Conservation (phyloP, 805 yeast genomes). For the Myxozyma udenii region DNA sequence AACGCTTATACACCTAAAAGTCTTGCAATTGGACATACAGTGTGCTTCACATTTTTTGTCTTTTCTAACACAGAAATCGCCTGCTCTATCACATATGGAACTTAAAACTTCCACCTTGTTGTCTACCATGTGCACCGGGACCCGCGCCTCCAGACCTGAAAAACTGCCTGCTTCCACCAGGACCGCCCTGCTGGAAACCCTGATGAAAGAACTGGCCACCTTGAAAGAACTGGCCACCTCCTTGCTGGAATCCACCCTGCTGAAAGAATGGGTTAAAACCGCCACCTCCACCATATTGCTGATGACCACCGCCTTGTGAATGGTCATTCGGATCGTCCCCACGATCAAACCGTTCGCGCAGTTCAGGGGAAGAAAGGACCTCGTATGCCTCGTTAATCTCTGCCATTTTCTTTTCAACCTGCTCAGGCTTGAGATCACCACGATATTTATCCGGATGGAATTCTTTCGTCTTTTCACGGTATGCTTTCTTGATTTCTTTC, state of each 20-base stretch:
- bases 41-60: too few species aligned
- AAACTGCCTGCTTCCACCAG: too few species aligned
- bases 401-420: constrained; percentile 81
- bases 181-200: constrained; percentile 8
- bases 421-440: constrained; percentile 61
- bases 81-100: too few species aligned
- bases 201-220: constrained; percentile 18
- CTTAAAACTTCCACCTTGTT: constrained; percentile 7
- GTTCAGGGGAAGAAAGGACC: constrained; percentile 64
- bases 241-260: constrained; percentile 5
- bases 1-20: too few species aligned
- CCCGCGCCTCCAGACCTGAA: background rate
- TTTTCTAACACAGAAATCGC: too few species aligned
- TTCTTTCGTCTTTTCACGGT: constrained; percentile 70
- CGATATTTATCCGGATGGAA: constrained; percentile 92
- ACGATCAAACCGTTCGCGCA: constrained; percentile 62
- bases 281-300: constrained; percentile 6
- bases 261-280: constrained; percentile 16
- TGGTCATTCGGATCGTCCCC: constrained; percentile 51
- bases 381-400: constrained; percentile 93
- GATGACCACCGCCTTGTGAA: constrained; percentile 3
- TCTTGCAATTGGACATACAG: too few species aligned
- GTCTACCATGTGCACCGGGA: constrained; percentile 2
- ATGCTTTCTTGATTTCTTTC: constrained; percentile 72
- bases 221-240: constrained; percentile 1